Conservation (phyloP, 306 rosid genomes). For the Potentilla sterilis region DNA sequence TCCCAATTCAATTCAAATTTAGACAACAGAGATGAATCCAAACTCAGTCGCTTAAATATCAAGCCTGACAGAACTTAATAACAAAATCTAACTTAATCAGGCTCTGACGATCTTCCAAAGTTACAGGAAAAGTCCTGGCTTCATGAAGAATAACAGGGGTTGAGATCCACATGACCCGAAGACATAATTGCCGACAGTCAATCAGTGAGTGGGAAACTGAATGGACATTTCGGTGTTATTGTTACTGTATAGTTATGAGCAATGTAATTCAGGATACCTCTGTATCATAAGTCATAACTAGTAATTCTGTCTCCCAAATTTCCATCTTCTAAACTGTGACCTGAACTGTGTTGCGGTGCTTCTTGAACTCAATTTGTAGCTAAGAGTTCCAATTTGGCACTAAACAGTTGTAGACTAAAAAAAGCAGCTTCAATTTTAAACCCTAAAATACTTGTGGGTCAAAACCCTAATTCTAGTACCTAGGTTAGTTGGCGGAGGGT, state of each 20-base stretch:
- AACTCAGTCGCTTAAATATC: not conserved
- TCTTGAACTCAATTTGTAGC: not conserved
- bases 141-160: not conserved
- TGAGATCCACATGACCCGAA: not conserved
- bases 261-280: too few relatives aligned
- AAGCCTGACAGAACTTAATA: not conserved
- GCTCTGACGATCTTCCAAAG: not conserved
- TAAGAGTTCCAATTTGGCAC: not conserved
- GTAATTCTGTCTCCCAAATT: too few relatives aligned
- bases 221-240: not conserved
- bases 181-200: not conserved
- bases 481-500: not conserved
- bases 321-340: not conserved
- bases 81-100: not conserved
- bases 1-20: not conserved
- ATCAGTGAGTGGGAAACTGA: too few relatives aligned
- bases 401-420: not conserved
- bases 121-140: not conserved
- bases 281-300: too few relatives aligned
- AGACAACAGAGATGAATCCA: not conserved
- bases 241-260: not conserved
- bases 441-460: not conserved
- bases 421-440: constrained; percentile 3
- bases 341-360: not conserved
- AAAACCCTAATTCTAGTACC: constrained; percentile 28